Conservation (phyloP, 805 yeast species). For the Candida pseudoglaebosa region DNA sequence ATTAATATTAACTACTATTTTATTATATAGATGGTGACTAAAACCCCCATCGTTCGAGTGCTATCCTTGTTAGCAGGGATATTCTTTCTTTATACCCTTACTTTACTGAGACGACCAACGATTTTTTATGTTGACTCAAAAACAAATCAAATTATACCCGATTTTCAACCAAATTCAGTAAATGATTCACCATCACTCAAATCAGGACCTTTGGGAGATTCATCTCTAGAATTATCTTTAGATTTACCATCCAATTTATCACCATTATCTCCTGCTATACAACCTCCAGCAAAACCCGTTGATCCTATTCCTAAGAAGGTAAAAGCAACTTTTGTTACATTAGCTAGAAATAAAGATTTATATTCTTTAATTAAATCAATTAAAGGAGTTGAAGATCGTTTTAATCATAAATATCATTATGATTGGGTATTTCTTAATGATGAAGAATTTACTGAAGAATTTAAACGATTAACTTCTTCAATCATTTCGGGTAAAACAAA, state of each 20-base stretch:
- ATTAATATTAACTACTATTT: no score
- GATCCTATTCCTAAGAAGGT: no score
- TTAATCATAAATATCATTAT: conserved; percentile 74
- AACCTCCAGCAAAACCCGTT: no score
- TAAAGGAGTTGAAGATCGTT: conserved; percentile 81
- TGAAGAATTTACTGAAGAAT: conserved; percentile 77
- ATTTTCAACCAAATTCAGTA: conserved; percentile 4
- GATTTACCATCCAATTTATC: no score
- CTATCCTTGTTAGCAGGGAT: conserved; percentile 6
- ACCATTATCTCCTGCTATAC: no score
- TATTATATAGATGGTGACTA: conserved; percentile 4
- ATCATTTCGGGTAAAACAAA: conserved; percentile 72
- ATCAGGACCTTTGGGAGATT: no score
- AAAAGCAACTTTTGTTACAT: conserved; percentile 74
- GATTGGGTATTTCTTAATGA: conserved; percentile 97
- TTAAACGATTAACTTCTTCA: conserved; percentile 61
- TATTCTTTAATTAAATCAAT: conserved; percentile 60
- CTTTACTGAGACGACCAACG: conserved; percentile 6
- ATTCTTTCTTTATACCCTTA: conserved; percentile 7
- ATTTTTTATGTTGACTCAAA: conserved; percentile 9
- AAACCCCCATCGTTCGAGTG: conserved; percentile 3
- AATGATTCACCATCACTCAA: no score
- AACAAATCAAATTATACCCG: conserved; percentile 8
- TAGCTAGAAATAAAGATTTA: conserved; percentile 75
- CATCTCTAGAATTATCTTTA: no score